A percentile compares a stretch with the other conserved stretches of the same genome.
These are phyloP conservation scores for Entoloma clypeatum DNA, from an alignment of 1,284 basidiomycete species.

Conservation along the genomic window DNA sequence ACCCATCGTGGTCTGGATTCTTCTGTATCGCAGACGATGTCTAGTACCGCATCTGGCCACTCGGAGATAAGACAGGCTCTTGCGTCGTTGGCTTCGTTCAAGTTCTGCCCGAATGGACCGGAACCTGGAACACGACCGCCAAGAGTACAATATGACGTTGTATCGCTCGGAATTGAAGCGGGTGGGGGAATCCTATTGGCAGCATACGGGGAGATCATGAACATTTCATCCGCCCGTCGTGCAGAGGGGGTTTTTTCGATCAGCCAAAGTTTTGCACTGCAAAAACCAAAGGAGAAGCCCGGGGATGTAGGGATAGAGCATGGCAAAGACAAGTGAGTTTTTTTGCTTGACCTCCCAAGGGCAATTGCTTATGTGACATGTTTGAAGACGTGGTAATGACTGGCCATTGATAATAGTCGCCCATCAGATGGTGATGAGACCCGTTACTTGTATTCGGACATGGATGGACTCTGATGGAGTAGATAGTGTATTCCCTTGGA, in stretches of 20 bases:
- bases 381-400: too few species aligned
- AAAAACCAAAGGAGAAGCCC: neutral
- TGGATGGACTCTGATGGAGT: too few species aligned
- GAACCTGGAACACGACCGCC: neutral
- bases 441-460: too few species aligned
- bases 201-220: slow-evolving; percentile 21
- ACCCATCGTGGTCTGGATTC: slow-evolving; percentile 26
- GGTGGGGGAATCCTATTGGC: slow-evolving; percentile 21
- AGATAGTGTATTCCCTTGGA: too few species aligned
- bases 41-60: slow-evolving; percentile 1
- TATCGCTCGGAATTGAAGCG: slow-evolving; percentile 7
- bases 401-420: too few species aligned
- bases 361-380: too few species aligned
- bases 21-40: slow-evolving; percentile 11
- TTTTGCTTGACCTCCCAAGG: too few species aligned
- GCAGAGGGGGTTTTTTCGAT: slow-evolving; percentile 6
- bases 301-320: slow-evolving; percentile 1
- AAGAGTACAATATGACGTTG: slow-evolving; percentile 17
- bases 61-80: slow-evolving; percentile 11
- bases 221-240: neutral
- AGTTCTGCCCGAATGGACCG: slow-evolving; percentile 13
- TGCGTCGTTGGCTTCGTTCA: slow-evolving; percentile 14
- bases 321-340: too few species aligned
- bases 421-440: too few species aligned
- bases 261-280: slow-evolving; percentile 26